Evolutionary conservation across 805 yeast species (phyloP).

Genomic region (Wickerhamomyces strasburgensis): DNA sequence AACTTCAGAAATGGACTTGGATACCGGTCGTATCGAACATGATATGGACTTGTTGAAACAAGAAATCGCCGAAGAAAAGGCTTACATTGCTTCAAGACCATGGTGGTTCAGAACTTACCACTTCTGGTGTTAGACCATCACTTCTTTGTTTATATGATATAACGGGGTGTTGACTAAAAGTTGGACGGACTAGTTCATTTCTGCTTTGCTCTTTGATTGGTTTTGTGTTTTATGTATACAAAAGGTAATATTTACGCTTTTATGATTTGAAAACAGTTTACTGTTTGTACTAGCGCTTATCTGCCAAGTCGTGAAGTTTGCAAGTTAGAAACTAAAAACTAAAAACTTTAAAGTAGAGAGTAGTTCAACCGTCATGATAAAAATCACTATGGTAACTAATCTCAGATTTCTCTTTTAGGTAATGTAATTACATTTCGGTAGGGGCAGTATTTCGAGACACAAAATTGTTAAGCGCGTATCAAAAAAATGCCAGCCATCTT

Average conservation of each 20-base stretch:
- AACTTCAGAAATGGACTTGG: constrained; percentile 50
- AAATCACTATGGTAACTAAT: too few relatives aligned
- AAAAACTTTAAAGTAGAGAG: too few relatives aligned
- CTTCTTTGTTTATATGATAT: too few relatives aligned
- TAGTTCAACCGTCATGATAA: too few relatives aligned
- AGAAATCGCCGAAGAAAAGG: constrained; percentile 57
- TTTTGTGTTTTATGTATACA: background rate
- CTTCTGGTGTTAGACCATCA: constrained; percentile 45
- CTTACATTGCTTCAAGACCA: constrained; percentile 40
- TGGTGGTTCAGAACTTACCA: constrained; percentile 42
- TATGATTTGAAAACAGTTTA: too few relatives aligned
- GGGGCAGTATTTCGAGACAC: background rate
- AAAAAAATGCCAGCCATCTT: background rate
- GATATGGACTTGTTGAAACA: constrained; percentile 53
- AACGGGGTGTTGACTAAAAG: too few relatives aligned
- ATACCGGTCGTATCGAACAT: constrained; percentile 57
- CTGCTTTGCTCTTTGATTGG: constrained; percentile 1
- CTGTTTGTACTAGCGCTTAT: too few relatives aligned
- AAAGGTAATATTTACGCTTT: too few relatives aligned
- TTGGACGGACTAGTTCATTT: too few relatives aligned
- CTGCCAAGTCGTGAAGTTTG: too few relatives aligned
- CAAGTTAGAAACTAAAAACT: too few relatives aligned
- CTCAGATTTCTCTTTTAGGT: background rate
- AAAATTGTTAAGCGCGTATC: background rate
- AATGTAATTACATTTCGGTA: background rate